Base-by-base conservation (phyloP, 1,284 basidiomycete genomes). In the Anthracocystis panici-leucophaei region DNA sequence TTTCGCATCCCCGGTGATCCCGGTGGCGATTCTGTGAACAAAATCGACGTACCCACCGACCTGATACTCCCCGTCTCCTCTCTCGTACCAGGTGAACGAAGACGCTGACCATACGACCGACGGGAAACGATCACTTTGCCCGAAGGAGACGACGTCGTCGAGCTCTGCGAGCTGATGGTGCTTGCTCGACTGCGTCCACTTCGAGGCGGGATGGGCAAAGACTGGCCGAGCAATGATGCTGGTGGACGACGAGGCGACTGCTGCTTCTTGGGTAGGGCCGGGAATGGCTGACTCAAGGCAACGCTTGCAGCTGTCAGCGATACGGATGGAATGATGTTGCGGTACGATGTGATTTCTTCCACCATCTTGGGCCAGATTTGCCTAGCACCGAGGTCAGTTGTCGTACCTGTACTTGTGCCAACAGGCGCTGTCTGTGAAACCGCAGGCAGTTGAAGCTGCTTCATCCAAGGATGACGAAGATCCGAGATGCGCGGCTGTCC, bases 131-230 rank as follows among this genome's bases (percentile, higher is more conserved):
- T 75, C 50, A 67, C 62, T 12, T 67, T 71, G 5, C 73, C 73
- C 4, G 65, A 62, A 5, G 73, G 73, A 18, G 64, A 60, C 10
- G 68, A 68, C 3, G 61, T 57, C 2, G 57, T 56, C 6, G 73
- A 70, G 46, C 65, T 71, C 27, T 75, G 73, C 7, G 73, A 75
- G 54, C 67, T 71, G 57, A 75, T 57, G 10, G 73, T 75, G 35
- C 73, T 75, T 0, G 73, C 73, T 20, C 73, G 60, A 42, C 65
- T 71, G 9, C 73, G 64, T 7, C 46, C 64, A 14, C 49, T 31
- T 6, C 73, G 64, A 25, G 73, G 73, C 11, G 73, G 73, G 35
- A 75, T 75, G 5, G 73, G 73, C 5, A 75, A 54, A 5, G 73
- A 75, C 33, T 71, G 64, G 7, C 60, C 61, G 1, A 67, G 60